A percentile compares a stretch with the other conserved stretches of the same genome.
These are phyloP conservation scores for Plectranthus barbatus DNA, from an alignment of 257 asterid species.

Conservation along the genomic window DNA sequence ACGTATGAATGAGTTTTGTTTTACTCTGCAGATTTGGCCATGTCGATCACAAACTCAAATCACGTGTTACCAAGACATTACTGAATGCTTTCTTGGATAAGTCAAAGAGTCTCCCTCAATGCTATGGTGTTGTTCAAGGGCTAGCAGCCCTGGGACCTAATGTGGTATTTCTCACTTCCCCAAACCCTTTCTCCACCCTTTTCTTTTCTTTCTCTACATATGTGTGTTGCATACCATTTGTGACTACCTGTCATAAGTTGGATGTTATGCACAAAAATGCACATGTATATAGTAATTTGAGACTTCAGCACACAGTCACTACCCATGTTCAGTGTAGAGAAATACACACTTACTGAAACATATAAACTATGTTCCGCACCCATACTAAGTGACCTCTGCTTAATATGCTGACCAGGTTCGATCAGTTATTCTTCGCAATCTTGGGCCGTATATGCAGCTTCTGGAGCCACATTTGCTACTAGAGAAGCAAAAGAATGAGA, in stretches of 20 bases:
- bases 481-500: constrained; percentile 85
- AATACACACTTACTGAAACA: too few species aligned
- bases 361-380: background rate
- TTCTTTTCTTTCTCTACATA: too few species aligned
- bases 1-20: background rate
- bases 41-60: constrained; percentile 80
- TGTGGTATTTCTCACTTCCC: constrained; percentile 61
- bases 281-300: background rate
- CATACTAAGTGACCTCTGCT: constrained; percentile 8
- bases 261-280: background rate
- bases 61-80: constrained; percentile 84
- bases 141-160: constrained; percentile 86
- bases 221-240: too few species aligned
- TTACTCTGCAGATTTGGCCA: constrained; percentile 61
- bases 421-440: constrained; percentile 71
- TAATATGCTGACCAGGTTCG: constrained; percentile 51
- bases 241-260: background rate
- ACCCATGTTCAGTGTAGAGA: background rate
- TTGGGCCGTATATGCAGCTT: constrained; percentile 66
- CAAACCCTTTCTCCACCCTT: too few species aligned
- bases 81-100: constrained; percentile 84
- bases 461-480: constrained; percentile 93
- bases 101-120: constrained; percentile 80
- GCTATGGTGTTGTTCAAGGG: constrained; percentile 96
- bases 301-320: too few species aligned